These are phyloP conservation scores for Dactylellina sp. DNA, from an alignment of 2,329 filamentous ascomycete species.

Conservation along the genomic window DNA sequence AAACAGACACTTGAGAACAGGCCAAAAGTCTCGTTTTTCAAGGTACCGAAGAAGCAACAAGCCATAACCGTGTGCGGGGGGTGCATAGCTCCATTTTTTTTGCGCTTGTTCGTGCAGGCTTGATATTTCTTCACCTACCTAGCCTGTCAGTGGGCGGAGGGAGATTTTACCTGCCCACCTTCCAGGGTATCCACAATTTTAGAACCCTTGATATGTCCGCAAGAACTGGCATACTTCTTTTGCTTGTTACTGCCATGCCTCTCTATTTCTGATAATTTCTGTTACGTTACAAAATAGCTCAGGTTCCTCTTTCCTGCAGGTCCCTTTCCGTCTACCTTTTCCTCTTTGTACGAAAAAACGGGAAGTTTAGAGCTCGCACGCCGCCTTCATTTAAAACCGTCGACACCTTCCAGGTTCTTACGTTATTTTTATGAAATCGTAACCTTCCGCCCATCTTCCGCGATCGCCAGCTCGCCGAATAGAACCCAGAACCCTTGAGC, in stretches of 20 bases:
- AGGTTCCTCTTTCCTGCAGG: slow-evolving; percentile 16
- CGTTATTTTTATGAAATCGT: slow-evolving; percentile 55
- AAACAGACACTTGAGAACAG: neutral
- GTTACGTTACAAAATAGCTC: slow-evolving; percentile 47
- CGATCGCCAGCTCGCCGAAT: slow-evolving; percentile 55
- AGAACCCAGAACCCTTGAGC: neutral
- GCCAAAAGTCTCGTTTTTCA: slow-evolving; percentile 3
- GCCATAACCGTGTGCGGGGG: slow-evolving; percentile 39
- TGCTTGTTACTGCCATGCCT: slow-evolving; percentile 29
- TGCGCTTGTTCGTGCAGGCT: neutral
- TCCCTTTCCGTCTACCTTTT: slow-evolving; percentile 8
- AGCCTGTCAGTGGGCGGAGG: slow-evolving; percentile 2
- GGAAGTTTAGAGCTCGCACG: slow-evolving; percentile 16
- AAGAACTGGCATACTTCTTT: slow-evolving; percentile 34
- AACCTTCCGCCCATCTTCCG: slow-evolving; percentile 30
- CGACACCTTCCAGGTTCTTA: slow-evolving; percentile 28
- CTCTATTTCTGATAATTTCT: slow-evolving; percentile 28
- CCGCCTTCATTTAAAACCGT: slow-evolving; percentile 34
- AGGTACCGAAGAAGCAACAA: slow-evolving; percentile 22
- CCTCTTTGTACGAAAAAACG: slow-evolving; percentile 14
- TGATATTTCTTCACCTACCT: slow-evolving; percentile 13
- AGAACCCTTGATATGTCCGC: slow-evolving; percentile 55
- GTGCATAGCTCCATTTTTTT: slow-evolving; percentile 3
- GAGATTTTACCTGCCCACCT: slow-evolving; percentile 34
- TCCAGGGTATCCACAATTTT: slow-evolving; percentile 50